A percentile compares a stretch with the other conserved stretches of the same genome.
These are phyloP conservation scores for Hypoxylon lienhwacheense DNA, from an alignment of 495 filamentous ascomycete species.

Conservation along the genomic window DNA sequence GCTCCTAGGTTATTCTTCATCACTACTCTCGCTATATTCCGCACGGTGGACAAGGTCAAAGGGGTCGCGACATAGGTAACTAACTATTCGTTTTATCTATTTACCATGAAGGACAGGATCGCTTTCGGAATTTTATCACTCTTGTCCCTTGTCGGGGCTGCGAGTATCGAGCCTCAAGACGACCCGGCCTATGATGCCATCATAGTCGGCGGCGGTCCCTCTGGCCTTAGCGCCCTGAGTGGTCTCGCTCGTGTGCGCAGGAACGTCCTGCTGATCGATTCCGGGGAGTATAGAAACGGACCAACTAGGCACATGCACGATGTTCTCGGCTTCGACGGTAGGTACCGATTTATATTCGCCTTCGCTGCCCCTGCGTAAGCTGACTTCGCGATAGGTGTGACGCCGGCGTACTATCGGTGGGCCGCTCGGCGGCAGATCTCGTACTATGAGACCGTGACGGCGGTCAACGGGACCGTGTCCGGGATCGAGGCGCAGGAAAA, in stretches of 20 bases:
- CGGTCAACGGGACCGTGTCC: constrained; percentile 55
- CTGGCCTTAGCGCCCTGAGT: constrained; percentile 53
- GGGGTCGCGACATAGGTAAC: constrained; percentile 12
- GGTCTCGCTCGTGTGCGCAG: constrained; percentile 58
- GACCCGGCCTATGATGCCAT: constrained; percentile 39
- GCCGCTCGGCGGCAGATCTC: constrained; percentile 55
- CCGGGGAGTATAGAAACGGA: constrained; percentile 58
- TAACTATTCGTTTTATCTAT: not conserved
- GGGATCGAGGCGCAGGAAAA: constrained; percentile 45
- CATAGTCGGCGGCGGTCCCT: constrained; percentile 41
- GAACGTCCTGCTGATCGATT: constrained; percentile 57
- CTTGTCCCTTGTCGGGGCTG: constrained; percentile 21
- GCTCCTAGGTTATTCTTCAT: not conserved
- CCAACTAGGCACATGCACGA: constrained; percentile 60
- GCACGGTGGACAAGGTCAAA: constrained; percentile 5
- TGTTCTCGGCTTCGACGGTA: constrained; percentile 61
- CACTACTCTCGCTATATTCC: not conserved
- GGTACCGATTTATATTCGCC: not conserved
- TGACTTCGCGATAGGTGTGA: constrained; percentile 45
- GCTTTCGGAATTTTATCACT: constrained; percentile 18
- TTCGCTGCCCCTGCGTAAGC: not conserved
- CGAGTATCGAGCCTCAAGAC: constrained; percentile 14
- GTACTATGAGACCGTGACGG: constrained; percentile 50
- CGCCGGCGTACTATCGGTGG: constrained; percentile 54
- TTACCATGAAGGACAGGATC: constrained; percentile 24